Evolutionary conservation across 2,329 filamentous ascomycete species (phyloP), one percentile per base, ranked within the genome.

Genomic region (Penicillium sp.): DNA sequence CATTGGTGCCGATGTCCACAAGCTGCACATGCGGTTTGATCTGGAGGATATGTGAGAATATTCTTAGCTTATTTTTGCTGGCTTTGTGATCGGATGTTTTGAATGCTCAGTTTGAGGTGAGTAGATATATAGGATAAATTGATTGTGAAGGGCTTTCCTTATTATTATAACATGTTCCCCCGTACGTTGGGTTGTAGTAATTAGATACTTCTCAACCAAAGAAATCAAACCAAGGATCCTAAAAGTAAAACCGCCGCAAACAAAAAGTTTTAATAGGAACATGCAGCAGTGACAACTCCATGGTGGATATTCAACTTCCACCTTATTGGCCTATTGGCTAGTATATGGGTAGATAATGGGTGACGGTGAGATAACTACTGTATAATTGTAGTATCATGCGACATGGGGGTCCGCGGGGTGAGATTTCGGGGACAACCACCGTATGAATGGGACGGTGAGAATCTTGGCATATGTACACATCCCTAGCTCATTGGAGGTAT

Each of bases 1-100:
- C 12, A 25, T 45, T 10, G 22, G 14, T 11, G 31, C 36, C 3
- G 41, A 52, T 10, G 12, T 45, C n/a, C 41, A 43, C 16, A 45
- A 52, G n/a, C 16, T 52, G n/a, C 30, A 52, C n/a, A 45, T 52
- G 41, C 41, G 50, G 28, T 52, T 52, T 30, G 41, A 52, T 35
- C 28, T 50, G 5, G 48, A 50, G 19, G 30, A 50, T 42, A 42
- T 50, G 5, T 46, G 31, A 36, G 5, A 26, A 26, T 44, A 4
- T 14, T 5, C 7, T 19, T 26, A 30, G 26, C 7, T 30, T 44
- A 9, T 7, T 31, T 19, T 30, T 10, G 5, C 22, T n/a, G 16
- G 14, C 5, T 9, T 4, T 42, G 9, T 42, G 22, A 11, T 26
- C 6, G 0, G 7, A 25, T 41, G 19, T 25, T 41, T 25, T 25